Percentiles rank a stretch among this genome's conserved stretches.
Conservation (phyloP, 1,284 basidiomycete genomes). For the Clitocybe nebularis region DNA sequence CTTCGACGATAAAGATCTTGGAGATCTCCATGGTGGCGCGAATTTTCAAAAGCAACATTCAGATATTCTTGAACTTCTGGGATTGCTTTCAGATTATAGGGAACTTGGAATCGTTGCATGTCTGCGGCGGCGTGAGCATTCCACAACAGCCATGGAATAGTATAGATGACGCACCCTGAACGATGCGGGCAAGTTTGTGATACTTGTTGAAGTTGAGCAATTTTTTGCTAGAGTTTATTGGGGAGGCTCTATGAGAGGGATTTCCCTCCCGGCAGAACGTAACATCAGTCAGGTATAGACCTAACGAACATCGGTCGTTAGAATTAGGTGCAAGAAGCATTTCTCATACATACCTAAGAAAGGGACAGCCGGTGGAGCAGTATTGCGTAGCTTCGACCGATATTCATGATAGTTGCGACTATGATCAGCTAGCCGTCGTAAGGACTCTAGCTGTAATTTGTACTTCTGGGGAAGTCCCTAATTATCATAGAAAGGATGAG, state of each 20-base stretch:
- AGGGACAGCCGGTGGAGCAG: conserved; percentile 83
- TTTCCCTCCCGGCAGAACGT: conserved; percentile 97
- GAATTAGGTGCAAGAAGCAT: neutral
- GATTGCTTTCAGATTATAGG: conserved; percentile 80
- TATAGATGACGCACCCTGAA: conserved; percentile 56
- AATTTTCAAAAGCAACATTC: conserved; percentile 65
- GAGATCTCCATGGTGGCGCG: conserved; percentile 69
- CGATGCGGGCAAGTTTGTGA: conserved; percentile 84
- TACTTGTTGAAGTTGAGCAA: conserved; percentile 96
- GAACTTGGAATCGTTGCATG: conserved; percentile 90
- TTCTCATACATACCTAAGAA: conserved; percentile 72
- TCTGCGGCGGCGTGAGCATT: conserved; percentile 44
- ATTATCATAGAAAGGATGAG: conserved; percentile 14
- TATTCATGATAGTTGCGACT: conserved; percentile 92
- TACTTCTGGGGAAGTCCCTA: conserved; percentile 87
- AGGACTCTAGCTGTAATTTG: conserved; percentile 71
- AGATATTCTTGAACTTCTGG: conserved; percentile 83
- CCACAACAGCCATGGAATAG: neutral
- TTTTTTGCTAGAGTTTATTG: conserved; percentile 70
- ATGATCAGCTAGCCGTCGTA: conserved; percentile 86
- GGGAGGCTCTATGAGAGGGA: conserved; percentile 80
- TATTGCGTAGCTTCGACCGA: conserved; percentile 77
- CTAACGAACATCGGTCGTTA: conserved; percentile 30
- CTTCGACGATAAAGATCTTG: conserved; percentile 81
- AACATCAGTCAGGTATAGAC: conserved; percentile 86